These are phyloP conservation scores for Agrocybe praecox DNA, from an alignment of 768 basidiomycete species.

Conservation along the genomic window DNA sequence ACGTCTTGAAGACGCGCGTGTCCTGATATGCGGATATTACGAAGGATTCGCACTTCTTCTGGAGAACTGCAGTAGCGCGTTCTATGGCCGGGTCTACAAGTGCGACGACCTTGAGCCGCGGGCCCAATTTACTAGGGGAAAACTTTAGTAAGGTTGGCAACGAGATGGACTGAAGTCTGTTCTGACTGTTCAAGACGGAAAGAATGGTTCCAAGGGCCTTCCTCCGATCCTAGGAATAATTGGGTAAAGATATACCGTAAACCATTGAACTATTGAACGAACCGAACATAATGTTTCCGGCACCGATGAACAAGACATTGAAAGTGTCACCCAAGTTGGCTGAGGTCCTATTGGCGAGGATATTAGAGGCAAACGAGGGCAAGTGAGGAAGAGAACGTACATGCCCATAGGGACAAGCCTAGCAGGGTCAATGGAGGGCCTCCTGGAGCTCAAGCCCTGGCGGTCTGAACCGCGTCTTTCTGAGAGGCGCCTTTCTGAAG, in stretches of 20 bases:
- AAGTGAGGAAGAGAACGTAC: constrained; percentile 36
- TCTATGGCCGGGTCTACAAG: constrained; percentile 90
- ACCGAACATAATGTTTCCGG: constrained; percentile 99
- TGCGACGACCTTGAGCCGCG: constrained; percentile 93
- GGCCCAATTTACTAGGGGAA: constrained; percentile 82
- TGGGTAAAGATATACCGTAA: background rate
- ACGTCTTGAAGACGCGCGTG: constrained; percentile 81
- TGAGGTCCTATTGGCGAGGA: constrained; percentile 38
- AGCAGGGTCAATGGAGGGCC: constrained; percentile 77
- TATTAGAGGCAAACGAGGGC: constrained; percentile 4
- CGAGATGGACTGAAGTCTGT: constrained; percentile 12
- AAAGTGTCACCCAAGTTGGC: constrained; percentile 72
- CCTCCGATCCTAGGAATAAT: constrained; percentile 64
- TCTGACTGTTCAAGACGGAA: constrained; percentile 87
- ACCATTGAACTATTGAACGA: background rate
- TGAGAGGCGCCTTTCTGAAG: constrained; percentile 10
- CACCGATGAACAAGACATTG: constrained; percentile 94
- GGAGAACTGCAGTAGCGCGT: constrained; percentile 77
- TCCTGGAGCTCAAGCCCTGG: constrained; percentile 35
- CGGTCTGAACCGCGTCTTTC: constrained; percentile 47
- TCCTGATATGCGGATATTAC: constrained; percentile 92
- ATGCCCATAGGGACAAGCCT: constrained; percentile 81
- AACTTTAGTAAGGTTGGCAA: background rate
- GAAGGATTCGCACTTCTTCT: constrained; percentile 91
- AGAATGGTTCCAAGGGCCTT: constrained; percentile 93